Evolutionary conservation across 768 basidiomycete species (phyloP).

Genomic region (Podaxis rugospora): DNA sequence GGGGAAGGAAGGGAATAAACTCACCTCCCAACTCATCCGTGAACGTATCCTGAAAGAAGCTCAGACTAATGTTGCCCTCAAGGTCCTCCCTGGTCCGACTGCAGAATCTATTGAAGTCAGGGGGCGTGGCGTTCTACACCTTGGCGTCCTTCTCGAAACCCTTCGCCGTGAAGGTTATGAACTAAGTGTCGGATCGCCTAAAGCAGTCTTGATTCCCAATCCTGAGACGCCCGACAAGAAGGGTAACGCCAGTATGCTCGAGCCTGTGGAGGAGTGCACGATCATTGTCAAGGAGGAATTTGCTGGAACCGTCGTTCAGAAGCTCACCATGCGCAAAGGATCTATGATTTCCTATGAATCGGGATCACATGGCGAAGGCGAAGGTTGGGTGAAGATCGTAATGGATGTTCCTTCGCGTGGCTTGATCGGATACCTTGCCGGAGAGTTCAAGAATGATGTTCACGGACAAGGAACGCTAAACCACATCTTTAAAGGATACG

Average conservation of each 20-base stretch:
- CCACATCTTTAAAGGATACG: conserved; percentile 48
- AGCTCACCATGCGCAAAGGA: conserved; percentile 46
- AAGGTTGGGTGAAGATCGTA: conserved; percentile 42
- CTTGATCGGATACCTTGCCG: conserved; percentile 48
- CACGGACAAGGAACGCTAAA: conserved; percentile 50
- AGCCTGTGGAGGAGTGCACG: conserved; percentile 44
- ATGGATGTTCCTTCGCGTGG: conserved; percentile 47
- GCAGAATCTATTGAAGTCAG: conserved; percentile 46
- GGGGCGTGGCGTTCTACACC: conserved; percentile 44
- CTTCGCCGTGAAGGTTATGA: conserved; percentile 48
- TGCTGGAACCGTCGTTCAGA: conserved; percentile 44
- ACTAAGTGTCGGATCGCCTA: conserved; percentile 42
- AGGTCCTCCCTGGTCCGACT: conserved; percentile 44
- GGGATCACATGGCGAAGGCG: conserved; percentile 30
- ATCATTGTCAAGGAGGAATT: conserved; percentile 43
- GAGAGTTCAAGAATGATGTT: conserved; percentile 48
- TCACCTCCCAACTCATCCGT: conserved; percentile 45
- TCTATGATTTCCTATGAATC: conserved; percentile 43
- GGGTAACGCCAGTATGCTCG: conserved; percentile 30
- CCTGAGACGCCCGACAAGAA: conserved; percentile 23
- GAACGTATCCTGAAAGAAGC: conserved; percentile 47
- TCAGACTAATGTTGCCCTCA: conserved; percentile 47
- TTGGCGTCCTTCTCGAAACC: conserved; percentile 47
- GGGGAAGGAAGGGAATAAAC: conserved; percentile 41
- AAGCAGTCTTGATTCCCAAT: conserved; percentile 43